These are phyloP conservation scores for Pyrrhoderma noxium DNA, from an alignment of 1,284 basidiomycete species.

Conservation along the genomic window DNA sequence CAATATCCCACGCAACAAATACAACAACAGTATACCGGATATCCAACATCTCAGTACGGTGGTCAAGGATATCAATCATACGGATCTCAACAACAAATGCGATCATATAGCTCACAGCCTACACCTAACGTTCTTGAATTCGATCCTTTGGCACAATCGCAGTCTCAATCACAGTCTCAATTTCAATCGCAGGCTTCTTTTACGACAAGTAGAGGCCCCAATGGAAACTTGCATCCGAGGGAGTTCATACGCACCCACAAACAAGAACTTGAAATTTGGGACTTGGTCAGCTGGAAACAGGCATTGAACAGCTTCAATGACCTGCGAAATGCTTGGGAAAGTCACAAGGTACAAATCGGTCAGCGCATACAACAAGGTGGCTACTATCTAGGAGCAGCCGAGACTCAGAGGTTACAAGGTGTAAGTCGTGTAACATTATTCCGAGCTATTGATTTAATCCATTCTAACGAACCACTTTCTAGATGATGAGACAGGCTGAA, in stretches of 20 bases:
- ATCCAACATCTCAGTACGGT: conserved; percentile 13
- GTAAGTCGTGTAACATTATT: conserved; percentile 37
- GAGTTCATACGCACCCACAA: conserved; percentile 51
- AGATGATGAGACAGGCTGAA: conserved; percentile 48
- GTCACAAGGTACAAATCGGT: conserved; percentile 38
- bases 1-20: conserved; percentile 20
- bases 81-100: neutral
- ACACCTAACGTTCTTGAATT: conserved; percentile 21
- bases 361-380: conserved; percentile 30
- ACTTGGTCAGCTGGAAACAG: conserved; percentile 51
- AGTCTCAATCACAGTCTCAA: too few relatives aligned
- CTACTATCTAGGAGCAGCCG: conserved; percentile 33
- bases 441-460: neutral
- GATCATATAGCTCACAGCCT: conserved; percentile 10
- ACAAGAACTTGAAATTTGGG: conserved; percentile 49
- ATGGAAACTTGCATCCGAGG: conserved; percentile 43
- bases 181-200: too few relatives aligned
- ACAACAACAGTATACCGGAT: conserved; percentile 24
- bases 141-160: conserved; percentile 6
- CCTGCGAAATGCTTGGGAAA: conserved; percentile 47
- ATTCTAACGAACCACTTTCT: neutral
- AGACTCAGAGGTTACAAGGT: conserved; percentile 40
- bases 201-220: conserved; percentile 14
- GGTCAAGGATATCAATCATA: conserved; percentile 18
- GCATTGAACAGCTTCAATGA: conserved; percentile 42